Conservation (phyloP, 352 stramenopile genomes). For the Peronosclerospora sorghi region DNA sequence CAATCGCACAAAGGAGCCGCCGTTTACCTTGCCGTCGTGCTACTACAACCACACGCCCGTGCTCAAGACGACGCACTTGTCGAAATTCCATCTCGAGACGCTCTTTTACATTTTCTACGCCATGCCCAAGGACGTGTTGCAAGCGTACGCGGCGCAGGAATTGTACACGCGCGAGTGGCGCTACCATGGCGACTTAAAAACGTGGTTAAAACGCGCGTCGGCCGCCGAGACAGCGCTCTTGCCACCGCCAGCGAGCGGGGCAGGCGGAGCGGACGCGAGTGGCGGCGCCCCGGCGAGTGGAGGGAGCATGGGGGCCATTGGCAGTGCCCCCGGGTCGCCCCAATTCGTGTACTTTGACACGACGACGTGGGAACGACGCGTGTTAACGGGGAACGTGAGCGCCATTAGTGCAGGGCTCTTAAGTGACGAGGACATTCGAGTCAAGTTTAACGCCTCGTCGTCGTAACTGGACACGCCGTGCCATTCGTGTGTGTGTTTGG, state of each 20-base stretch:
- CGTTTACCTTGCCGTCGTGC: conserved; percentile 75
- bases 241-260: too few relatives aligned
- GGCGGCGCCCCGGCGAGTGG: too few relatives aligned
- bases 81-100: conserved; percentile 97
- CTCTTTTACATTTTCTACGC: conserved; percentile 99
- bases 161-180: conserved; percentile 92
- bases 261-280: too few relatives aligned
- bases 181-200: conserved; percentile 94
- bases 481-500: conserved; percentile 5
- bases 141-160: conserved; percentile 86
- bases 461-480: conserved; percentile 21
- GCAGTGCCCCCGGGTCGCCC: conserved; percentile 35
- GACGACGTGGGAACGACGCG: conserved; percentile 88
- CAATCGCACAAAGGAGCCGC: conserved; percentile 70
- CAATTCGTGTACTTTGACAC: conserved; percentile 96
- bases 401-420: conserved; percentile 83
- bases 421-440: conserved; percentile 89
- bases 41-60: conserved; percentile 92
- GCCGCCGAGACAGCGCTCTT: conserved; percentile 51
- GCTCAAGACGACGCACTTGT: conserved; percentile 95
- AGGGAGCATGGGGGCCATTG: conserved; percentile 56
- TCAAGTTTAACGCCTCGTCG: conserved; percentile 86
- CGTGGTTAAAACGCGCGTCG: conserved; percentile 91
- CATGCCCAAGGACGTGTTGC: conserved; percentile 95
- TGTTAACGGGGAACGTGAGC: conserved; percentile 88